Conservation (phyloP, 1,284 basidiomycete genomes). For the Irpex sp. region DNA sequence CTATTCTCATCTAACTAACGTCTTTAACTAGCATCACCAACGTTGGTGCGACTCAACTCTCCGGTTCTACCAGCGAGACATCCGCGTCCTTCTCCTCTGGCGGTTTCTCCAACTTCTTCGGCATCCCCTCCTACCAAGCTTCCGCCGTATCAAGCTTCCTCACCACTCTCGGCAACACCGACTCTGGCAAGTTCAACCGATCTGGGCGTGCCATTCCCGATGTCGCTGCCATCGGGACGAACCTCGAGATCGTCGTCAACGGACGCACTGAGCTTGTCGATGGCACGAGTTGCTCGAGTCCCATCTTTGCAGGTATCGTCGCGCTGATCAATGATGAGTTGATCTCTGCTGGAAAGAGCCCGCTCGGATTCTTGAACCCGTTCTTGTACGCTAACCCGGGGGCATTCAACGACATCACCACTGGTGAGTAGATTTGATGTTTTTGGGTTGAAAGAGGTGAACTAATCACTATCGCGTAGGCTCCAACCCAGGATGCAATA, state of each 20-base stretch:
- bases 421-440: background rate
- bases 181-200: slow-evolving; percentile 26
- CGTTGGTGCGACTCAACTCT: slow-evolving; percentile 47
- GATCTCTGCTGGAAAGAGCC: slow-evolving; percentile 33
- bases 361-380: slow-evolving; percentile 61
- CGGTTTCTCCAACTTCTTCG: slow-evolving; percentile 48
- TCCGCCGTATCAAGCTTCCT: slow-evolving; percentile 32
- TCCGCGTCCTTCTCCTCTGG: slow-evolving; percentile 26
- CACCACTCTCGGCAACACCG: slow-evolving; percentile 20
- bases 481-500: slow-evolving; percentile 22
- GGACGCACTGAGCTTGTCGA: slow-evolving; percentile 36
- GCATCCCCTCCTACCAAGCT: slow-evolving; percentile 37
- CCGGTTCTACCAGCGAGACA: slow-evolving; percentile 45
- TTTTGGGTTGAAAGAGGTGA: background rate
- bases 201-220: slow-evolving; percentile 31
- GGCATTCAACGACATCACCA: slow-evolving; percentile 21
- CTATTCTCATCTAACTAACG: background rate
- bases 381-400: slow-evolving; percentile 38
- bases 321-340: slow-evolving; percentile 56
- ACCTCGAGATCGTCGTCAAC: slow-evolving; percentile 18
- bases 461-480: slow-evolving; percentile 22
- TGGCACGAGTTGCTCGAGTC: slow-evolving; percentile 30
- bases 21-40: slow-evolving; percentile 33
- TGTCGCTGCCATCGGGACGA: slow-evolving; percentile 23
- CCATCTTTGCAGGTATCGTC: slow-evolving; percentile 43